These are phyloP conservation scores for Cyanodermella asteris DNA, from an alignment of 2,329 filamentous ascomycete species.

Conservation along the genomic window DNA sequence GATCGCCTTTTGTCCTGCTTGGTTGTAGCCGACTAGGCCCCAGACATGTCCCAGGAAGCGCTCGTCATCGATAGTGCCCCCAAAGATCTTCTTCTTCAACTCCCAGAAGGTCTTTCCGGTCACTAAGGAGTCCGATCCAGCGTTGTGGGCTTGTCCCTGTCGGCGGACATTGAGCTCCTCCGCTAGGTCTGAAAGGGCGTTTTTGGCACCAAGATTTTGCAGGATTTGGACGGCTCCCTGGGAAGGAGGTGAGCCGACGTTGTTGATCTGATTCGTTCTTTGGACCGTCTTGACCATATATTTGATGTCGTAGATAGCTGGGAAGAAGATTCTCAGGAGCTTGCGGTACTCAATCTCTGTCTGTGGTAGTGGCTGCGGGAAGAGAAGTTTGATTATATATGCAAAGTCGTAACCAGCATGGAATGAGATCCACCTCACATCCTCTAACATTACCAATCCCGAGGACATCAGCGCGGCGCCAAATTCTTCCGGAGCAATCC, in stretches of 20 bases:
- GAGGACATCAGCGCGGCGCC: slow-evolving; percentile 79
- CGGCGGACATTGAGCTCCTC: slow-evolving; percentile 83
- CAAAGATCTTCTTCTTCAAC: slow-evolving; percentile 72
- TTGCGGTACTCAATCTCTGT: slow-evolving; percentile 79
- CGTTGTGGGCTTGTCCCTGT: slow-evolving; percentile 71
- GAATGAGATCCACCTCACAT: slow-evolving; percentile 92
- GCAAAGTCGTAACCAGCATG: slow-evolving; percentile 97
- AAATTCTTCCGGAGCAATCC: slow-evolving; percentile 78
- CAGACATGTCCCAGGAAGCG: slow-evolving; percentile 79
- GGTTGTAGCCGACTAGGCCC: slow-evolving; percentile 63
- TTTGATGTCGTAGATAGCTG: slow-evolving; percentile 86
- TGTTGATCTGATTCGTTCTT: slow-evolving; percentile 42
- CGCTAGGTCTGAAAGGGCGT: slow-evolving; percentile 78
- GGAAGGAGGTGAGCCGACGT: slow-evolving; percentile 41
- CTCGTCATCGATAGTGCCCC: slow-evolving; percentile 52
- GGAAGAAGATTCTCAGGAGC: slow-evolving; percentile 81
- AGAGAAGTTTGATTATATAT: slow-evolving; percentile 84
- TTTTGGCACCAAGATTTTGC: slow-evolving; percentile 71
- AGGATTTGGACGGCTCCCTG: slow-evolving; percentile 50
- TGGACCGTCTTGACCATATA: slow-evolving; percentile 85
- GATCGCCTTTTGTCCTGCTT: too few relatives aligned
- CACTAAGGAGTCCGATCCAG: slow-evolving; percentile 78
- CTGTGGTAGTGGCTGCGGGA: slow-evolving; percentile 60
- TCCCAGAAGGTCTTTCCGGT: slow-evolving; percentile 93
- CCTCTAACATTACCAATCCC: slow-evolving; percentile 66